A percentile compares a stretch with the other conserved stretches of the same genome.
These are phyloP conservation scores for Chrysopogon serrulatus DNA, from an alignment of 176 grass and related monocot species.

Conservation along the genomic window DNA sequence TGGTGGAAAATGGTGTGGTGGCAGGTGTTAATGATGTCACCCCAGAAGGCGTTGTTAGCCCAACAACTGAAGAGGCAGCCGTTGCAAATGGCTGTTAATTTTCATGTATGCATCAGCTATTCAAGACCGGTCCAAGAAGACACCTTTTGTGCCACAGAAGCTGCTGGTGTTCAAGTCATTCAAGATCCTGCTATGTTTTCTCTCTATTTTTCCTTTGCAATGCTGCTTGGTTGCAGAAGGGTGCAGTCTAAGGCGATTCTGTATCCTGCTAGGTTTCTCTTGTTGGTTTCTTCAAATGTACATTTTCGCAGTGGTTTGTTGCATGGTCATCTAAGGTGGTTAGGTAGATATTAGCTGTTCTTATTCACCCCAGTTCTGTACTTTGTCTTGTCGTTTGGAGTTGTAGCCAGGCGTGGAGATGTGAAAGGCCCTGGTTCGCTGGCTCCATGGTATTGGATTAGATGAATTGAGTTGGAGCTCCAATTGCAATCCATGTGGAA, in stretches of 20 bases:
- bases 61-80: slow-evolving; percentile 9
- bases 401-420: slow-evolving; percentile 28
- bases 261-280: not conserved
- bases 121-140: not conserved
- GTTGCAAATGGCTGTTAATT: slow-evolving; percentile 51
- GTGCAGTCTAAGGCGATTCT: slow-evolving; percentile 26
- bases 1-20: slow-evolving; percentile 29
- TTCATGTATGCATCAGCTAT: not conserved
- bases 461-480: not conserved
- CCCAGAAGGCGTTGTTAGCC: slow-evolving; percentile 39
- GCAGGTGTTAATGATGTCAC: slow-evolving; percentile 22
- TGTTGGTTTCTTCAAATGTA: not conserved
- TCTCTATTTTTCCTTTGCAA: not conserved
- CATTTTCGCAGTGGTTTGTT: not conserved
- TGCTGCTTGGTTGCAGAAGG: slow-evolving; percentile 30
- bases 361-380: not conserved
- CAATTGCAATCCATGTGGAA: not conserved
- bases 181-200: not conserved
- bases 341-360: not conserved
- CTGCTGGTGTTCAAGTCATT: slow-evolving; percentile 11
- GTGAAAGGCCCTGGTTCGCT: not conserved
- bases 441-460: not conserved
- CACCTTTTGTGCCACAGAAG: not conserved
- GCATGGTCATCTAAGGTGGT: not conserved
- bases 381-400: not conserved